These are phyloP conservation scores for Globisporangium uncinulatum DNA, from an alignment of 352 stramenopile species.

Conservation along the genomic window DNA sequence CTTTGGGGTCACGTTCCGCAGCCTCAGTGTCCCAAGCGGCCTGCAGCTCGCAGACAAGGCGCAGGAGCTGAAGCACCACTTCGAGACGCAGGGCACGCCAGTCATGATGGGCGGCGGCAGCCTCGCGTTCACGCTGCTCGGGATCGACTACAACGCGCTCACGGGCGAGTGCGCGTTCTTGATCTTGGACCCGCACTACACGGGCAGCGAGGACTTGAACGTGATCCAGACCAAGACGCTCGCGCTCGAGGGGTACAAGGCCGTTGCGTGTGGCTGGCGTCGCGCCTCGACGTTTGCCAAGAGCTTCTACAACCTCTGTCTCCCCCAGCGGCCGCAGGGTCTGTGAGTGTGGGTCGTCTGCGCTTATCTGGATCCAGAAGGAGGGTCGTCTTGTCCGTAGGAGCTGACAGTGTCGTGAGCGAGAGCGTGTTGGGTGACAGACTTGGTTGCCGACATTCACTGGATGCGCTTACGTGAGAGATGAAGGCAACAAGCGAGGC, in stretches of 20 bases:
- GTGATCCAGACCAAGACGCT: conserved; percentile 74
- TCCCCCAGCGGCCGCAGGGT: conserved; percentile 41
- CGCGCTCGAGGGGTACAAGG: conserved; percentile 72
- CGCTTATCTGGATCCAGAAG: too few relatives aligned
- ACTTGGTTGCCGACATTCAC: too few relatives aligned
- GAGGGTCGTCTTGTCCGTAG: too few relatives aligned
- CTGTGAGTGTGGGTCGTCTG: too few relatives aligned
- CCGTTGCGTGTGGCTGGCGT: conserved; percentile 59
- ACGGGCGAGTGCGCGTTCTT: conserved; percentile 67
- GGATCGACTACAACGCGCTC: conserved; percentile 62
- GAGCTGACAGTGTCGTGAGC: too few relatives aligned
- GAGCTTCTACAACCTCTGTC: conserved; percentile 76
- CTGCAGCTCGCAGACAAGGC: conserved; percentile 50
- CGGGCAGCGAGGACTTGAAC: conserved; percentile 51
- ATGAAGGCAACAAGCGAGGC: too few relatives aligned
- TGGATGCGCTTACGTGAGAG: too few relatives aligned
- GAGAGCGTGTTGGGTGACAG: too few relatives aligned
- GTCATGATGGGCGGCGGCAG: conserved; percentile 85
- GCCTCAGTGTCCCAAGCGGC: conserved; percentile 54
- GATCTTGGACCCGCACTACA: conserved; percentile 83
- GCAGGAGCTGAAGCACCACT: conserved; percentile 67
- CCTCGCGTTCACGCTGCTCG: conserved; percentile 78
- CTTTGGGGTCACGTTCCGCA: conserved; percentile 69
- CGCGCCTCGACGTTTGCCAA: conserved; percentile 50
- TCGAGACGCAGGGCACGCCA: conserved; percentile 68